A percentile compares a stretch with the other conserved stretches of the same genome.
Conservation (phyloP, 1,284 basidiomycete species). For the Malassezia restricta region DNA sequence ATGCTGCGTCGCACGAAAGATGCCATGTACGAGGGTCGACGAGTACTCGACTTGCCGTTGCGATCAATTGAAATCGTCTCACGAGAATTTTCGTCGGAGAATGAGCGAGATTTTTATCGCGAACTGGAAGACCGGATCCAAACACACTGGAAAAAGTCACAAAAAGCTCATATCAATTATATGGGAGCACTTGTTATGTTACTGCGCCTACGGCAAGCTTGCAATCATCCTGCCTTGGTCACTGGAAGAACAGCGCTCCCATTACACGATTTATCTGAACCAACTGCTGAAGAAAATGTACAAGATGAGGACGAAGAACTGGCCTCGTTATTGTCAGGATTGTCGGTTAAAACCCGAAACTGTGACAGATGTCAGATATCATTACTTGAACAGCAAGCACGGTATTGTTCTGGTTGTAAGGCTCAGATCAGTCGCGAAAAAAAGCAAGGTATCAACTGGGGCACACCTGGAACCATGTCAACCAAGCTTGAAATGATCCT, state of each 20-base stretch:
- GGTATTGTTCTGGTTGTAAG: slow-evolving; percentile 28
- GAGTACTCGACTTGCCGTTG: slow-evolving; percentile 69
- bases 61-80: slow-evolving; percentile 62
- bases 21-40: slow-evolving; percentile 58
- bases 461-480: slow-evolving; percentile 51
- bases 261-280: background rate
- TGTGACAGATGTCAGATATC: slow-evolving; percentile 29
- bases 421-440: slow-evolving; percentile 15
- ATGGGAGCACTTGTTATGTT: slow-evolving; percentile 73
- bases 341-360: slow-evolving; percentile 50
- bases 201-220: slow-evolving; percentile 68
- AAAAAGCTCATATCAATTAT: slow-evolving; percentile 58
- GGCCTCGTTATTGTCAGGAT: slow-evolving; percentile 59
- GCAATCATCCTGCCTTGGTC: slow-evolving; percentile 34
- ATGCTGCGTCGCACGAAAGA: slow-evolving; percentile 86
- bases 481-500: slow-evolving; percentile 79
- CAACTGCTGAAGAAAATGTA: background rate
- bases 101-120: slow-evolving; percentile 71
- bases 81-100: slow-evolving; percentile 47
- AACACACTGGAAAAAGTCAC: slow-evolving; percentile 52
- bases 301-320: slow-evolving; percentile 51
- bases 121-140: slow-evolving; percentile 65
- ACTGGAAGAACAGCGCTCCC: slow-evolving; percentile 5
- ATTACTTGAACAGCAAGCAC: background rate
- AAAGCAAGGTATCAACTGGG: slow-evolving; percentile 51